Percentiles rank a stretch among this genome's conserved stretches.
These are phyloP conservation scores for Xylaria scruposa DNA, from an alignment of 495 filamentous ascomycete species.

Conservation along the genomic window DNA sequence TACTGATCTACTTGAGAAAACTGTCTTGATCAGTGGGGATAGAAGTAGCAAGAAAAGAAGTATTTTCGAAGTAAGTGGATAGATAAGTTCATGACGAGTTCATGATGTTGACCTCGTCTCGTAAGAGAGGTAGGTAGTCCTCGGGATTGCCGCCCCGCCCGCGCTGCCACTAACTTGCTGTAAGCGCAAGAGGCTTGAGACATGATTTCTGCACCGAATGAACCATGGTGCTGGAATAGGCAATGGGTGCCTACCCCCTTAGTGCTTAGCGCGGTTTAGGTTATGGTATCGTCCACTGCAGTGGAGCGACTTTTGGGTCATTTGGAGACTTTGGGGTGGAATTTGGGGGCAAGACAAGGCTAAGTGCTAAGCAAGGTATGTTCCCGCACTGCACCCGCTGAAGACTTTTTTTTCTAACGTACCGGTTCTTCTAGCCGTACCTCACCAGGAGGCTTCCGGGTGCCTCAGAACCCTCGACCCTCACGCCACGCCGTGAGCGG, in stretches of 20 bases:
- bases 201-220: slow-evolving; percentile 13
- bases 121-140: neutral
- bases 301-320: slow-evolving; percentile 9
- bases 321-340: slow-evolving; percentile 1
- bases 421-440: neutral
- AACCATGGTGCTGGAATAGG: slow-evolving; percentile 18
- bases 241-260: slow-evolving; percentile 11
- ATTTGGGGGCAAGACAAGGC: slow-evolving; percentile 5
- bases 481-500: slow-evolving; percentile 9
- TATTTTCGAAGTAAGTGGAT: neutral
- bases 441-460: slow-evolving; percentile 5
- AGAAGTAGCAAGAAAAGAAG: neutral
- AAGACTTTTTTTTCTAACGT: slow-evolving; percentile 19
- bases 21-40: neutral
- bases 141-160: slow-evolving; percentile 13
- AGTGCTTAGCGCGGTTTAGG: slow-evolving; percentile 16
- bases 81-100: neutral
- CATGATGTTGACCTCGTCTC: neutral
- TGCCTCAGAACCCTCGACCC: neutral
- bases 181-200: slow-evolving; percentile 5
- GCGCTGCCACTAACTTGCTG: neutral
- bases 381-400: neutral
- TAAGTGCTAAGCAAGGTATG: slow-evolving; percentile 6
- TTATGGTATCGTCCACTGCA: slow-evolving; percentile 10
- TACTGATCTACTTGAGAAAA: neutral